These are phyloP conservation scores for Yarrowia galli DNA, from an alignment of 1,139 yeast genomes.

Conservation along the genomic window DNA sequence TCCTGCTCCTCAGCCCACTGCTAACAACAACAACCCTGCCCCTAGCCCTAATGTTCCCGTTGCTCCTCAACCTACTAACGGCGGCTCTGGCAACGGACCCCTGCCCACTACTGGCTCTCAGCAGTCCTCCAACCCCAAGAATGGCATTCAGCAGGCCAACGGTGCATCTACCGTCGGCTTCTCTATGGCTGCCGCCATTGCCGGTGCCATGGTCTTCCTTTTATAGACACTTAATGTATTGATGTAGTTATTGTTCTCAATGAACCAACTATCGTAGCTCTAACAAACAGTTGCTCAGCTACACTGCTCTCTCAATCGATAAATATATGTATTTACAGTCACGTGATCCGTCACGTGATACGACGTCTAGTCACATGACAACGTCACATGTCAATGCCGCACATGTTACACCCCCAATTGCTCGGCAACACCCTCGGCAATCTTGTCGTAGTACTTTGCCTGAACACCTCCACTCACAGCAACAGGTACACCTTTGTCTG, in stretches of 20 bases:
- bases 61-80: background rate
- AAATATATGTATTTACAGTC: constrained; percentile 15
- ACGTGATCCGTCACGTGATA: too few relatives aligned
- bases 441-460: constrained; percentile 45
- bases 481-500: constrained; percentile 72
- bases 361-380: background rate
- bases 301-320: background rate
- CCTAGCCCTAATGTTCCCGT: background rate
- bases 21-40: background rate
- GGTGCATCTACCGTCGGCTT: constrained; percentile 11
- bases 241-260: background rate
- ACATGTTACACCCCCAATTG: constrained; percentile 35
- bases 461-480: constrained; percentile 55
- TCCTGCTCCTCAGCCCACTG: background rate
- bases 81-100: background rate
- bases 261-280: too few relatives aligned
- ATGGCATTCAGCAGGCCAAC: constrained; percentile 22
- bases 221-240: background rate
- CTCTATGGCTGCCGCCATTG: constrained; percentile 5
- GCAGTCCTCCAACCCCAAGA: background rate
- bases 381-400: background rate
- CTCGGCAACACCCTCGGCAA: constrained; percentile 44
- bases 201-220: constrained; percentile 24
- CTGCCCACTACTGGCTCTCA: background rate
- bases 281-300: too few relatives aligned